Base-by-base conservation (phyloP, 805 yeast genomes). In the Saturnispora besseyi region DNA sequence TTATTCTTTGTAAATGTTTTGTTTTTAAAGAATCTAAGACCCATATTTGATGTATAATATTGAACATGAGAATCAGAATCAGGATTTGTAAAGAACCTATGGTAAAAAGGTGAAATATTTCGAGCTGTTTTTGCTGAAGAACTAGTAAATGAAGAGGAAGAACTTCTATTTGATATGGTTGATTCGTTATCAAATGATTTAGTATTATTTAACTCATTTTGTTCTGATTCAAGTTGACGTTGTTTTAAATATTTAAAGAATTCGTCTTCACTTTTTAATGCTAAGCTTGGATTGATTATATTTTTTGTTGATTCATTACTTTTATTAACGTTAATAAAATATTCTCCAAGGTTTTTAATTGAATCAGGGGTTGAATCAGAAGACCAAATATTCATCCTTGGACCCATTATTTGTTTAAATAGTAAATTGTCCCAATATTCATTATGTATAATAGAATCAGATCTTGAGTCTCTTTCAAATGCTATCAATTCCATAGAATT, bases 31-130 rank as follows among this genome's bases (percentile, higher is more conserved):
- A 86, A 58, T 18, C 96, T 66, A 2, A 87, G 72, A 1, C 96
- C 96, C 10, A 64, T 68, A 24, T 67, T 58, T 0, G 90, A 77
- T 5, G 78, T 81, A 61, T 82, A 89, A 62, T 89, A 89, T 62
- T 90, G 97, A 8, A 78, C 63, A 60, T 81, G 86, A 0, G 95
- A 73, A 55, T 85, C 91, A 0, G 95, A 84, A 60, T 85, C 95
- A 0, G 97, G 97, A 58, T 90, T 90, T 4, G 91, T 81, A 67
- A 88, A 88, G 59, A 77, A 87, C 38, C 77, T 73, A 59, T 87
- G 95, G 49, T 79, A 77, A 55, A 84, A 81, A 0, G 96, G 95
- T 5, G 87, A 80, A 3, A 34, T 21, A 4, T 21, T 12, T 9
- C 13, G 30, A 13, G 9, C 13, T 22, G 18, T n/a, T 21, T 38